Evolutionary conservation across 345 rosid genomes (phyloP).

Genomic region (Eucalyptus guilfoylei): DNA sequence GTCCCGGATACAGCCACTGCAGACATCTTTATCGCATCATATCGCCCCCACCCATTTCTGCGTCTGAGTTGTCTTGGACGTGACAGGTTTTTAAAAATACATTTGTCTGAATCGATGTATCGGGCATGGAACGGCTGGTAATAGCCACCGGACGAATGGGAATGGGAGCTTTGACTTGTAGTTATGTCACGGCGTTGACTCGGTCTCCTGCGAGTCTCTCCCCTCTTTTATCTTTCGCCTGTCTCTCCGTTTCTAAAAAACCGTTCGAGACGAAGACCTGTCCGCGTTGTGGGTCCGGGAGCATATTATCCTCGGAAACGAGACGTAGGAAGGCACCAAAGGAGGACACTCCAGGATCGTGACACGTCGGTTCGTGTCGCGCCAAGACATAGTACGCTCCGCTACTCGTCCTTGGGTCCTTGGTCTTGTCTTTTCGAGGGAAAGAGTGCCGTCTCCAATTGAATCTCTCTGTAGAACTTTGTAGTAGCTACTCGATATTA

Average conservation of each 20-base stretch:
- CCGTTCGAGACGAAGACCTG: not conserved
- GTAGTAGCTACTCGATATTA: not conserved
- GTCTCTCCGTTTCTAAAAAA: not conserved
- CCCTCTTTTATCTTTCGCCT: not conserved
- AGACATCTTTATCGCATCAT: not conserved
- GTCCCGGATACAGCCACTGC: not conserved
- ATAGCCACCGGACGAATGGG: not conserved
- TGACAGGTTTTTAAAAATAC: not conserved
- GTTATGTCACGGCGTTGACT: not conserved
- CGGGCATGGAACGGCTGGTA: not conserved
- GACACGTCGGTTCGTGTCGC: not conserved
- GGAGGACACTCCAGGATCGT: not conserved
- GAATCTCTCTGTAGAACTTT: not conserved
- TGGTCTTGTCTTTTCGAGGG: not conserved
- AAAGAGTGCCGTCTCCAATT: not conserved
- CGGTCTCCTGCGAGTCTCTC: not conserved
- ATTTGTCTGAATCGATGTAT: not conserved
- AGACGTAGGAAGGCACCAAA: not conserved
- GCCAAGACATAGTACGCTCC: not conserved
- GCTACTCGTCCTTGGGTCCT: not conserved
- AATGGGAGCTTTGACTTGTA: not conserved
- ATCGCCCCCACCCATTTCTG: not conserved
- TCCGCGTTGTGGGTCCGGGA: not conserved
- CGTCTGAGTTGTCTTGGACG: not conserved
- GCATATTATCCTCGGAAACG: not conserved